Evolutionary conservation across 1,139 yeast genomes (phyloP), one percentile per base, ranked within the genome.

Genomic region (Nakaseomyces sp.): DNA sequence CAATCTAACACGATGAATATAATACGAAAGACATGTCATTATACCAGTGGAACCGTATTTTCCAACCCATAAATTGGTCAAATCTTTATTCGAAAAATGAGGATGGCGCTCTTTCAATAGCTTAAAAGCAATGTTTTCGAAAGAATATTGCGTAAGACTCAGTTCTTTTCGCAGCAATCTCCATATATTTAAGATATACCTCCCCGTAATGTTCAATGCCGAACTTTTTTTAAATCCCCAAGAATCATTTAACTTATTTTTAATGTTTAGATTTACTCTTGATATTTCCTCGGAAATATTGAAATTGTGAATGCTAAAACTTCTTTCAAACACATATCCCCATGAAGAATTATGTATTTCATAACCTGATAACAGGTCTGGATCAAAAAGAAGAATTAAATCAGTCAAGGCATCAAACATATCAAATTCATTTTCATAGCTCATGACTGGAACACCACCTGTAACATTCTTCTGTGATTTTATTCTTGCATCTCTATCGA

Each of bases 171-270:
- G 69, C 43, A 91, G 54, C 1, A 77, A 65, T 50, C 96, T 69
- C 98, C 98, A 91, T 0, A 91, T 68, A 56, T 89, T 89, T 39
- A 91, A 57, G 53, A 85, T 69, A 58, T 88, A 95, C 29, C 98
- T 65, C 0, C 98, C 98, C 18, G 79, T 73, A 1, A 89, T 71
- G 40, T 63, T 66, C 19, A 86, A 72, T 3, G 76, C 76, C 0
- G 95, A 75, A 0, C 94, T 84, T 57, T 84, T 91, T 0, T 83
- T 76, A 49, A 76, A 78, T 0, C 95, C 95, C 93, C 95, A 87
- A 32, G 79, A 66, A 56, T 86, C 94, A 3, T 79, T 79, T 40
- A 72, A 61, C 56, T 76, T 79, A 26, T 77, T 79, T 42, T 70
- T 71, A 41, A 72, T 68, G 40, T 73, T 72, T 33, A 50, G 55